Conservation (phyloP, 371 early-diverging fungal genomes). For the Haplosporangium sp. region DNA sequence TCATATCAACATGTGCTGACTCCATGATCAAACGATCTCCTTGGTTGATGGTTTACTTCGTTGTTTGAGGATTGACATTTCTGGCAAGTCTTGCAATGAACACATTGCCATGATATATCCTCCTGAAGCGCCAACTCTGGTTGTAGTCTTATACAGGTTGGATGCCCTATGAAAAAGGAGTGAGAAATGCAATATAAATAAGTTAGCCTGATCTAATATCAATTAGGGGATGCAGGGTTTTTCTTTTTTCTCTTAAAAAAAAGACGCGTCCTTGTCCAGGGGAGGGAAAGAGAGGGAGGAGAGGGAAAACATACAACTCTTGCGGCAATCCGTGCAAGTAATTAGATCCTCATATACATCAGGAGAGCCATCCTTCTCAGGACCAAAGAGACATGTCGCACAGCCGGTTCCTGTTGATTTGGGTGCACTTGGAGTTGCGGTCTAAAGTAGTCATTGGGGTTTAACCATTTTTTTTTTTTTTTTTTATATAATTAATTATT, state of each 20-base stretch:
- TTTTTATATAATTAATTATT: not conserved
- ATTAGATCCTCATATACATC: slow-evolving; percentile 55
- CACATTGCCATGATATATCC: slow-evolving; percentile 43
- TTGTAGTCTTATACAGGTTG: slow-evolving; percentile 35
- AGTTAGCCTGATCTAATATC: not conserved
- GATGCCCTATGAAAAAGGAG: slow-evolving; percentile 35
- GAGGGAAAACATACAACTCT: slow-evolving; percentile 38
- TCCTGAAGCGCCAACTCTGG: slow-evolving; percentile 41
- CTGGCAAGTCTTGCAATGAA: slow-evolving; percentile 49
- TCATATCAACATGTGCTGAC: not conserved
- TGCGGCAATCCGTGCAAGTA: slow-evolving; percentile 45
- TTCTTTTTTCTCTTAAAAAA: not conserved
- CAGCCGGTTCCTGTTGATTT: slow-evolving; percentile 39
- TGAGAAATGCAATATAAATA: not conserved
- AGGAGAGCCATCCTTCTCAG: slow-evolving; percentile 55
- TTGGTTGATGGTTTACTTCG: slow-evolving; percentile 20
- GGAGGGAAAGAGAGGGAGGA: not conserved
- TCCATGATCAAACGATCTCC: not conserved
- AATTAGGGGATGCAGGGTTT: not conserved
- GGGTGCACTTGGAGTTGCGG: slow-evolving; percentile 26
- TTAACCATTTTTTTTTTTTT: not conserved
- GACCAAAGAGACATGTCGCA: slow-evolving; percentile 48
- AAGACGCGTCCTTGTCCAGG: slow-evolving; percentile 11
- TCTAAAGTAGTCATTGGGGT: slow-evolving; percentile 9
- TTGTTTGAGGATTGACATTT: slow-evolving; percentile 31